Evolutionary conservation across 2,329 filamentous ascomycete genomes (phyloP).

Genomic region (Alternaria panax): DNA sequence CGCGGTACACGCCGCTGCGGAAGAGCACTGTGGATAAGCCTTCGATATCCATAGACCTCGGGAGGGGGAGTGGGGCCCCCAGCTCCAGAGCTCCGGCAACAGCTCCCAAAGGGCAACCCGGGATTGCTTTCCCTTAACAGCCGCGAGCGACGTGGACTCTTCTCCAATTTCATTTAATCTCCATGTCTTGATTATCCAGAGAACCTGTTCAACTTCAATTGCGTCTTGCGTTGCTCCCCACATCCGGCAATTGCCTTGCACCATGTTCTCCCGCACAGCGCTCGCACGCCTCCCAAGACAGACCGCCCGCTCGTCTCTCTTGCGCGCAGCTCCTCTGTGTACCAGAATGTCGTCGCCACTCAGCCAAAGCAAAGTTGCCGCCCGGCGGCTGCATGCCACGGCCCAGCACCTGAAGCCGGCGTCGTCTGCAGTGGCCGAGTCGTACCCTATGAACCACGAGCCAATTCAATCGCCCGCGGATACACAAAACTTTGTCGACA

Average conservation of each 20-base stretch:
- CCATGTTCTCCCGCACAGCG: slow-evolving; percentile 57
- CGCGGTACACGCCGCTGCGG: slow-evolving; percentile 9
- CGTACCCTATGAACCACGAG: slow-evolving; percentile 75
- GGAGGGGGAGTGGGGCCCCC: slow-evolving; percentile 11
- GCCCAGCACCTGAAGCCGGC: slow-evolving; percentile 59
- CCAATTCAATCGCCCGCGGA: slow-evolving; percentile 71
- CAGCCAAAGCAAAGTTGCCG: slow-evolving; percentile 50
- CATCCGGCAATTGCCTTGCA: slow-evolving; percentile 26
- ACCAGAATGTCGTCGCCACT: slow-evolving; percentile 51
- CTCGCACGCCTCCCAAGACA: slow-evolving; percentile 54
- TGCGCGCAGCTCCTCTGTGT: slow-evolving; percentile 46
- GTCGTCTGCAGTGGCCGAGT: slow-evolving; percentile 59
- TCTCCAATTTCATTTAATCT: neutral
- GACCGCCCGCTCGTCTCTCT: slow-evolving; percentile 47
- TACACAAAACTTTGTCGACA: slow-evolving; percentile 84
- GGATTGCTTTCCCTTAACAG: slow-evolving; percentile 25
- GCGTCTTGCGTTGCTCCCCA: slow-evolving; percentile 13
- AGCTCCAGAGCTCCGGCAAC: slow-evolving; percentile 11
- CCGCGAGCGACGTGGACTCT: slow-evolving; percentile 17
- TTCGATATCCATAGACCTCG: slow-evolving; percentile 21
- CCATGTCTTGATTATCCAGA: neutral
- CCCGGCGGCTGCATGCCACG: slow-evolving; percentile 62
- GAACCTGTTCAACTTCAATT: neutral
- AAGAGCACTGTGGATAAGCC: slow-evolving; percentile 14
- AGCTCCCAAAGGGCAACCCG: slow-evolving; percentile 17